Percentiles rank a stretch among this genome's conserved stretches.
Evolutionary conservation across 108 stramenopile species (phyloP).

Genomic region (Ochromonas danica): DNA sequence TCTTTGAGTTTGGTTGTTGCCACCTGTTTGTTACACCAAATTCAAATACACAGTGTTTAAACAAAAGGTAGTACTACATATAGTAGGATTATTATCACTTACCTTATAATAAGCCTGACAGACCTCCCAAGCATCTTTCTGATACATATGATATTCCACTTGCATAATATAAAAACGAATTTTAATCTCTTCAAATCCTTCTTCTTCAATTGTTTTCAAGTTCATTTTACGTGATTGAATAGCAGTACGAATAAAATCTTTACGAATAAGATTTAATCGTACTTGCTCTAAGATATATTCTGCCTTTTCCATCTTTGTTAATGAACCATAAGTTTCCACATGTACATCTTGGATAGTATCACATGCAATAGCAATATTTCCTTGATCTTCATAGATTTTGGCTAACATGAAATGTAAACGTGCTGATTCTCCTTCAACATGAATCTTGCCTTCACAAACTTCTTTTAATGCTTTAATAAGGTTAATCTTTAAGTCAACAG

Average conservation of each 20-base stretch:
- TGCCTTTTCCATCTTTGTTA: constrained; percentile 92
- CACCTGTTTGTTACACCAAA: background rate
- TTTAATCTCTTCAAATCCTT: constrained; percentile 81
- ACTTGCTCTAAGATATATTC: constrained; percentile 98
- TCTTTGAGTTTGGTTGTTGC: background rate
- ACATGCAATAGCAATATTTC: constrained; percentile 74
- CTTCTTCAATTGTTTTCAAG: constrained; percentile 76
- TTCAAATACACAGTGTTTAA: background rate
- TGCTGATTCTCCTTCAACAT: constrained; percentile 91
- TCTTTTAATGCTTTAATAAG: constrained; percentile 81
- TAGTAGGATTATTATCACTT: background rate
- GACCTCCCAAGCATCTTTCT: constrained; percentile 84
- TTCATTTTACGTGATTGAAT: constrained; percentile 95
- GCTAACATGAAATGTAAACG: constrained; percentile 77
- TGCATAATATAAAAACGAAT: constrained; percentile 80
- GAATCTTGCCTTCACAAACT: constrained; percentile 94
- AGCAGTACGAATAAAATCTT: constrained; percentile 86
- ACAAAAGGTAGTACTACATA: background rate
- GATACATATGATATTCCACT: constrained; percentile 81
- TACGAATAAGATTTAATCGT: constrained; percentile 81
- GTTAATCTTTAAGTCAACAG: constrained; percentile 55
- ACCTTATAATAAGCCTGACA: constrained; percentile 76
- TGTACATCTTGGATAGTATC: constrained; percentile 92
- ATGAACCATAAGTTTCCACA: constrained; percentile 95
- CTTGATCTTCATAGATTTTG: constrained; percentile 68